A percentile compares a stretch with the other conserved stretches of the same genome.
These are phyloP conservation scores for Neurospora sublineolata DNA, from an alignment of 495 filamentous ascomycete genomes.

Conservation along the genomic window DNA sequence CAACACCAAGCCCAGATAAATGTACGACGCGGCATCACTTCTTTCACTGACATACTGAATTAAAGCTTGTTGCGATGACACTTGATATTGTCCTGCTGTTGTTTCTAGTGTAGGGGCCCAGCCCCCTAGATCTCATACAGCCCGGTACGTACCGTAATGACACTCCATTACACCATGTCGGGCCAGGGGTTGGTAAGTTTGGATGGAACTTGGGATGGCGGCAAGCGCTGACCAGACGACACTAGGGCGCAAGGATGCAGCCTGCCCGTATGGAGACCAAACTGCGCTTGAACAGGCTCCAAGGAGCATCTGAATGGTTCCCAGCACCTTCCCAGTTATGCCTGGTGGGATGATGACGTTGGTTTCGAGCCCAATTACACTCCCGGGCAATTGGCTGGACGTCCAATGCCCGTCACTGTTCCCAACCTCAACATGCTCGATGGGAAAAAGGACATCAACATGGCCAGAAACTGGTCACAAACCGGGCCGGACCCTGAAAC, in stretches of 20 bases:
- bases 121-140: background rate
- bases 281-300: background rate
- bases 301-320: background rate
- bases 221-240: background rate
- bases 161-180: background rate
- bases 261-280: background rate
- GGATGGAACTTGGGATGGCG: background rate
- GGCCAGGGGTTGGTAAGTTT: background rate
- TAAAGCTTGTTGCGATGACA: background rate
- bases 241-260: background rate
- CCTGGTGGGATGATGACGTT: constrained; percentile 40
- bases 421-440: background rate
- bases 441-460: constrained; percentile 2
- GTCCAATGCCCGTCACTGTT: background rate
- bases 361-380: constrained; percentile 23
- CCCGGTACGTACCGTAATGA: background rate
- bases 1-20: background rate
- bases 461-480: constrained; percentile 1
- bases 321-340: constrained; percentile 1
- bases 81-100: background rate
- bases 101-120: background rate
- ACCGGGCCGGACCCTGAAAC: constrained; percentile 29
- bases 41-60: background rate
- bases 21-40: background rate
- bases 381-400: constrained; percentile 18